Evolutionary conservation across 108 stramenopile genomes (phyloP).

Genomic region (Fragilariopsis cylindrus): DNA sequence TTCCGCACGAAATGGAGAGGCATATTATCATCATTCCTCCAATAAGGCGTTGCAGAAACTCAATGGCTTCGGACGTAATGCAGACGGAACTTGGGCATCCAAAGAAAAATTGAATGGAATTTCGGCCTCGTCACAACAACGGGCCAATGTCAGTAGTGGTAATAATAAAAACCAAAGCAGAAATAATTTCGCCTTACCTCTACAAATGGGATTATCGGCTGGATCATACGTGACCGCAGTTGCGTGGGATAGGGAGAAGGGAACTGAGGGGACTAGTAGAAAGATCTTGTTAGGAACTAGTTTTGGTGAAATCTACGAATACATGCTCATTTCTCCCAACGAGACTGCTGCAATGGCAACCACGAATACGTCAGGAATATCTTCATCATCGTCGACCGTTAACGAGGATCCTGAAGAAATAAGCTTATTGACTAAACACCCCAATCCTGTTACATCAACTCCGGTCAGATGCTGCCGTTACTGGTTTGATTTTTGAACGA

Average conservation of each 20-base stretch:
- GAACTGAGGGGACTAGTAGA: conserved; percentile 81
- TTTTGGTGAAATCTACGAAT: conserved; percentile 81
- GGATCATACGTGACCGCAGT: conserved; percentile 83
- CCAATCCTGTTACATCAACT: conserved; percentile 38
- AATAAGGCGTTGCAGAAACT: conserved; percentile 51
- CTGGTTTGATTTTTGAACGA: conserved; percentile 60
- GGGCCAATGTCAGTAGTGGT: conserved; percentile 6
- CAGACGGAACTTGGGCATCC: conserved; percentile 50
- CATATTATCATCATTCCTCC: conserved; percentile 77
- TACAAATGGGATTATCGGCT: conserved; percentile 65
- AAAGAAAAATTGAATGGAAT: conserved; percentile 37
- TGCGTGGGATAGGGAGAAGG: conserved; percentile 80
- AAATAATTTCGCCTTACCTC: conserved; percentile 11
- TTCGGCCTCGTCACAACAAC: conserved; percentile 31
- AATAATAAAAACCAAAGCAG: not conserved
- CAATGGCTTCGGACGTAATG: conserved; percentile 70
- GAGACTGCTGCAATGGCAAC: conserved; percentile 11
- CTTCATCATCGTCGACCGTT: not conserved
- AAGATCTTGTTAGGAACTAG: conserved; percentile 76
- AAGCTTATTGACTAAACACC: conserved; percentile 20
- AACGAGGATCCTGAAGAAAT: conserved; percentile 26
- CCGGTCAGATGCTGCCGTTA: conserved; percentile 49
- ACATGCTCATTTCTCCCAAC: conserved; percentile 58
- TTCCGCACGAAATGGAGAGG: conserved; percentile 75
- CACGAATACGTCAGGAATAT: not conserved